Evolutionary conservation across 192 early-diverging fungal species (phyloP).

Genomic region (Funneliformis geosporum): DNA sequence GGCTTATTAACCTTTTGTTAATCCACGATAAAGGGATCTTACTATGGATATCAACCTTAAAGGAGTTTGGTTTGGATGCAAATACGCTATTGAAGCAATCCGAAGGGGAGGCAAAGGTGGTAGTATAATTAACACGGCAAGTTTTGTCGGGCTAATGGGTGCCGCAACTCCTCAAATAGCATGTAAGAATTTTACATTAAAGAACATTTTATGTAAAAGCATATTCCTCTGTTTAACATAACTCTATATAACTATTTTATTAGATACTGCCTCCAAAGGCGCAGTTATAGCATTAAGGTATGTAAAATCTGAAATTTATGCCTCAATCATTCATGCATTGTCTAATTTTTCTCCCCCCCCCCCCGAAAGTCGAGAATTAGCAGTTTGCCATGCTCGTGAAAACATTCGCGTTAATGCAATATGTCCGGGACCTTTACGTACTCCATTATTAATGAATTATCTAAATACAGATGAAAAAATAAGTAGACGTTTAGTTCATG

Average conservation of each 20-base stretch:
- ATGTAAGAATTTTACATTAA: slow-evolving; percentile 50
- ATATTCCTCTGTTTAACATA: not conserved
- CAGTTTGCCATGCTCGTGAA: slow-evolving; percentile 82
- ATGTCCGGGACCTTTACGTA: slow-evolving; percentile 80
- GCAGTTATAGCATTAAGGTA: slow-evolving; percentile 83
- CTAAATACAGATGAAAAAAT: slow-evolving; percentile 84
- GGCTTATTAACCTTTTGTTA: not conserved
- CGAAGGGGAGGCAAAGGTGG: slow-evolving; percentile 57
- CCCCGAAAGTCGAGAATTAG: slow-evolving; percentile 64
- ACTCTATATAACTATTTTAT: not conserved
- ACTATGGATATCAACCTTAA: slow-evolving; percentile 86
- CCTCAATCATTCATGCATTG: not conserved
- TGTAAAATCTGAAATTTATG: slow-evolving; percentile 23
- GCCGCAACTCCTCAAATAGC: slow-evolving; percentile 84
- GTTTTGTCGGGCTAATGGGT: slow-evolving; percentile 75
- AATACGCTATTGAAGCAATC: slow-evolving; percentile 77
- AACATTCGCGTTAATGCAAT: slow-evolving; percentile 83
- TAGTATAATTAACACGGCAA: slow-evolving; percentile 83
- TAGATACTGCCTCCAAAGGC: slow-evolving; percentile 86
- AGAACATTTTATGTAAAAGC: not conserved
- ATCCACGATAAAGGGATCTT: slow-evolving; percentile 49
- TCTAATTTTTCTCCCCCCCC: not conserved
- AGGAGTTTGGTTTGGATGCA: slow-evolving; percentile 88
- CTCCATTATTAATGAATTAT: slow-evolving; percentile 81
- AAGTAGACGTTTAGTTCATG: slow-evolving; percentile 73